phyloP scores from a whole-genome alignment of 1,284 basidiomycete genomes.

The Boletus semigastroideus region DNA sequence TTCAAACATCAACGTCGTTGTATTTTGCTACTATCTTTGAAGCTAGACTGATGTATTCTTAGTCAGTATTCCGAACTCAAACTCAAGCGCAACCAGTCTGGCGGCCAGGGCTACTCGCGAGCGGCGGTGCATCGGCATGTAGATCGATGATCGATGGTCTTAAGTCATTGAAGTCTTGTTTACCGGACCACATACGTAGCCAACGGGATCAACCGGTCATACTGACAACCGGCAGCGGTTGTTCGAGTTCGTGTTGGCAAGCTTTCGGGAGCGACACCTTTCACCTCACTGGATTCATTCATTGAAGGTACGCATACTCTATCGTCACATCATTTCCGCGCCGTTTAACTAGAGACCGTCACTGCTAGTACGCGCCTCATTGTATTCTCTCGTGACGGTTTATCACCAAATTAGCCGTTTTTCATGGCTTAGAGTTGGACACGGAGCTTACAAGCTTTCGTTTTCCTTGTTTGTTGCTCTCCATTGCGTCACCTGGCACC shows the following conservation, averaged over 20 bases:
- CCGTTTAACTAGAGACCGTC: constrained; percentile 2
- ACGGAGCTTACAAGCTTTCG: not conserved
- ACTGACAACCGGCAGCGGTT: not conserved
- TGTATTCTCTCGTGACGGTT: not conserved
- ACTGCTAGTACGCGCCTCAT: not conserved
- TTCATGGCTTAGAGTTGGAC: not conserved
- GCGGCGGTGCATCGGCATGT: not conserved
- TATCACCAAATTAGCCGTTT: not conserved
- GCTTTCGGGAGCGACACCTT: not conserved
- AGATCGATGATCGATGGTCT: not conserved
- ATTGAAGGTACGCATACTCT: not conserved
- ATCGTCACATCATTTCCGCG: not conserved
- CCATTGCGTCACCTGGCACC: constrained; percentile 9
- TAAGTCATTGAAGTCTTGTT: not conserved
- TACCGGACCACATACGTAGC: not conserved
- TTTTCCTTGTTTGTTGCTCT: not conserved
- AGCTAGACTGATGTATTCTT: too few species aligned
- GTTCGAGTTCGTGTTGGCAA: not conserved
- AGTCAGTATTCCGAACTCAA: too few species aligned
- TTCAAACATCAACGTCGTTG: not conserved
- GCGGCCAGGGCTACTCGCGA: not conserved
- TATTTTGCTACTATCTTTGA: not conserved
- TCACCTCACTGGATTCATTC: not conserved
- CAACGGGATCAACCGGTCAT: not conserved
- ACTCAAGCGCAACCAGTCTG: too few species aligned